A percentile compares a stretch with the other conserved stretches of the same genome.
phyloP scores from a whole-genome alignment of 2,329 filamentous ascomycete species.

The Scedosporium boydii region DNA sequence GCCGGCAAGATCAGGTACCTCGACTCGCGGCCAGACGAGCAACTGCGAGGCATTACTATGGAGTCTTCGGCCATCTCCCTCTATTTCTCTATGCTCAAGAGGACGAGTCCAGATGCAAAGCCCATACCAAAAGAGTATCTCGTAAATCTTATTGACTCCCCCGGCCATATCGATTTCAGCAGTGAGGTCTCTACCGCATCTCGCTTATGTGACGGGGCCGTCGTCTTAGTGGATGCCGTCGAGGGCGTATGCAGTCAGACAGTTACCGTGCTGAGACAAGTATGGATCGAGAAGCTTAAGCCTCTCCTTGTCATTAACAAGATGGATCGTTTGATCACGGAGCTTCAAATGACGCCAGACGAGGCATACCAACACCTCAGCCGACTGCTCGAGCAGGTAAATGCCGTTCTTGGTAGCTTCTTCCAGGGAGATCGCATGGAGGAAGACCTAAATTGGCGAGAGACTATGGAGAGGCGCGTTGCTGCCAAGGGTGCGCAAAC shows the following conservation, averaged over 20 bases:
- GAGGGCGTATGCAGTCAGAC: conserved; percentile 98
- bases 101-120: conserved; percentile 55
- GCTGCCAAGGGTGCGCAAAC: conserved; percentile 47
- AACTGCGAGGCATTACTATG: conserved; percentile 97
- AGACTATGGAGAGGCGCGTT: conserved; percentile 79
- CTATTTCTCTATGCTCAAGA: conserved; percentile 84
- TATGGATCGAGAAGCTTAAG: conserved; percentile 92
- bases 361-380: conserved; percentile 87
- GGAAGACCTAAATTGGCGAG: conserved; percentile 91
- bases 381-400: conserved; percentile 89
- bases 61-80: conserved; percentile 97
- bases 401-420: conserved; percentile 93
- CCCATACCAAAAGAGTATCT: conserved; percentile 80
- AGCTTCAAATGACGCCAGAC: conserved; percentile 82
- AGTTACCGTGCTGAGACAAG: conserved; percentile 88
- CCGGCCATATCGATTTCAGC: conserved; percentile 97
- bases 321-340: conserved; percentile 88
- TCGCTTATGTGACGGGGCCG: conserved; percentile 83
- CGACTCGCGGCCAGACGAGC: conserved; percentile 92
- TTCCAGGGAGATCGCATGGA: conserved; percentile 98
- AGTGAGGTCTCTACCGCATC: conserved; percentile 96
- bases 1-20: conserved; percentile 97
- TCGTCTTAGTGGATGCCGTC: conserved; percentile 91
- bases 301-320: conserved; percentile 96
- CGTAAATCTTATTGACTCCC: conserved; percentile 95